Percentiles rank a stretch among this genome's conserved stretches.
Evolutionary conservation across 1,284 basidiomycete genomes (phyloP).

Genomic region (Exobasidium rhododendri): DNA sequence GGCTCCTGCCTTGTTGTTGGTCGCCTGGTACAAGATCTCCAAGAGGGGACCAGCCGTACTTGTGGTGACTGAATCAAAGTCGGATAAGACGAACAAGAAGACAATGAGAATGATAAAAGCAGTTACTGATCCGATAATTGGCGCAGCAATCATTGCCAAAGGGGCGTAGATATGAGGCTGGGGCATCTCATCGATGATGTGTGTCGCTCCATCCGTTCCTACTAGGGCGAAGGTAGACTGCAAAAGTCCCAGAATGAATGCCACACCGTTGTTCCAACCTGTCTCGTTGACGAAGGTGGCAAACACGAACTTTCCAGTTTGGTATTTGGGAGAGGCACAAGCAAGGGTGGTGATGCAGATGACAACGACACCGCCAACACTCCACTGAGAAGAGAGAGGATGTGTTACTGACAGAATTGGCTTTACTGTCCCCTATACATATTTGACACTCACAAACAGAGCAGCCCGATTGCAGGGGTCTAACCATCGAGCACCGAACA

Average conservation of each 20-base stretch:
- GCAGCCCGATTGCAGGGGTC: slow-evolving; percentile 26
- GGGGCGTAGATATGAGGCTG: slow-evolving; percentile 63
- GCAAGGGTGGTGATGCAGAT: slow-evolving; percentile 57
- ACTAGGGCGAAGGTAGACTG: slow-evolving; percentile 55
- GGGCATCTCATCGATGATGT: slow-evolving; percentile 66
- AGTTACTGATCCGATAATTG: slow-evolving; percentile 64
- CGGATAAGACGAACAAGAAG: slow-evolving; percentile 67
- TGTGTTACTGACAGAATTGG: background rate
- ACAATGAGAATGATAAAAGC: slow-evolving; percentile 67
- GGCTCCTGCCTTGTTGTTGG: slow-evolving; percentile 64
- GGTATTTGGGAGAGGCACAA: slow-evolving; percentile 52
- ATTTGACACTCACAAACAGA: slow-evolving; percentile 7
- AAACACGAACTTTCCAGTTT: slow-evolving; percentile 57
- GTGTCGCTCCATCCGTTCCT: slow-evolving; percentile 41
- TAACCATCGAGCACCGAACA: slow-evolving; percentile 33
- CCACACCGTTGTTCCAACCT: slow-evolving; percentile 58
- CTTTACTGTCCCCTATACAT: background rate
- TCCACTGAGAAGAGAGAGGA: slow-evolving; percentile 35
- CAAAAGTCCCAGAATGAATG: slow-evolving; percentile 58
- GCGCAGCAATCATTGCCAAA: slow-evolving; percentile 63
- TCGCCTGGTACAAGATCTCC: slow-evolving; percentile 66
- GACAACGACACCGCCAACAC: slow-evolving; percentile 53
- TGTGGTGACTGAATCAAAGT: slow-evolving; percentile 62
- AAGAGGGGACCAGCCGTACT: slow-evolving; percentile 66
- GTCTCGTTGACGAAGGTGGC: slow-evolving; percentile 56